phyloP scores from a whole-genome alignment of 2,329 filamentous ascomycete species.

The Clarireedia sp. region DNA sequence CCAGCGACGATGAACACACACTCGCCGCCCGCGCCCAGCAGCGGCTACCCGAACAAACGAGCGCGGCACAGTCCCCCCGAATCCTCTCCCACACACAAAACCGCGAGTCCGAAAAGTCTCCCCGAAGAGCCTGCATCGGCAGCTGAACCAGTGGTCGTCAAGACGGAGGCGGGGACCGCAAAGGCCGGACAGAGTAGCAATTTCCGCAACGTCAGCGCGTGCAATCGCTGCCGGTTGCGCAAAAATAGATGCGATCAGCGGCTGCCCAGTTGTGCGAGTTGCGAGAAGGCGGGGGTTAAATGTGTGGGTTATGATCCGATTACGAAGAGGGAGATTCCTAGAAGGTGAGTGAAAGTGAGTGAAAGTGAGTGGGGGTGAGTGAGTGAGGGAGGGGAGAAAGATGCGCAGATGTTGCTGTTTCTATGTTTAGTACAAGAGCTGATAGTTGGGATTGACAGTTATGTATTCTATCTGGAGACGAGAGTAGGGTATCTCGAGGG shows the following conservation, averaged over 20 bases:
- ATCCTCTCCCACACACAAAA: slow-evolving; percentile 20
- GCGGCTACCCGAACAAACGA: slow-evolving; percentile 46
- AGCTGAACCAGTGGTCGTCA: slow-evolving; percentile 6
- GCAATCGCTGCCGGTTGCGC: slow-evolving; percentile 81
- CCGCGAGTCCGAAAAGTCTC: slow-evolving; percentile 17
- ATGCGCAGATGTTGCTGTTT: too few relatives aligned
- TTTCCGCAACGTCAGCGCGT: slow-evolving; percentile 86
- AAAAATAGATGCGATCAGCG: slow-evolving; percentile 96
- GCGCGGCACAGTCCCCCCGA: slow-evolving; percentile 45
- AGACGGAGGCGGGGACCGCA: slow-evolving; percentile 9
- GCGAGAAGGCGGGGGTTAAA: slow-evolving; percentile 83
- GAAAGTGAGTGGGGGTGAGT: too few relatives aligned
- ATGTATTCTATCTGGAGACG: slow-evolving; percentile 91
- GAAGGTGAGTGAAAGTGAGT: slow-evolving; percentile 50
- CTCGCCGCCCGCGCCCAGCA: slow-evolving; percentile 38
- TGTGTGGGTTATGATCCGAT: slow-evolving; percentile 97
- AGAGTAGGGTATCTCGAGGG: slow-evolving; percentile 76
- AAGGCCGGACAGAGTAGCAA: slow-evolving; percentile 50
- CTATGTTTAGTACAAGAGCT: background rate
- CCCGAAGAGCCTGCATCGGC: slow-evolving; percentile 16
- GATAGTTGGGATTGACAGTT: slow-evolving; percentile 43
- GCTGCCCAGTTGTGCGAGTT: slow-evolving; percentile 81
- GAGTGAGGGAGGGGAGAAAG: background rate
- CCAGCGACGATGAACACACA: slow-evolving; percentile 35
- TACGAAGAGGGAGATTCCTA: slow-evolving; percentile 88